A percentile compares a stretch with the other conserved stretches of the same genome.
Conservation (phyloP, 2,329 filamentous ascomycete genomes). For the Trichoderma cornu-damae region DNA sequence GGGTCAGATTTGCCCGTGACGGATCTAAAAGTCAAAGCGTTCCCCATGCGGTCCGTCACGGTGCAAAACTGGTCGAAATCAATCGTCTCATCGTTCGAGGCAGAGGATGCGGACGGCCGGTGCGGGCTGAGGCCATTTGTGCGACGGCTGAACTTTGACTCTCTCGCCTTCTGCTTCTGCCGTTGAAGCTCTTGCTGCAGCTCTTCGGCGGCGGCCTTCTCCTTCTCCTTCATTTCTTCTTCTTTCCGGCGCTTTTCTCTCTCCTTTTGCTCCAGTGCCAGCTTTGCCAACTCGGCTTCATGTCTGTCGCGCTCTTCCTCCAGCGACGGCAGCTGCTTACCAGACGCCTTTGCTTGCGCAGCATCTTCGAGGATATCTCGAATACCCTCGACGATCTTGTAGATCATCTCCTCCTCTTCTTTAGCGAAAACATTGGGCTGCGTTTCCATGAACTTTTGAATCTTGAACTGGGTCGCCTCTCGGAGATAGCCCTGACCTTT, state of each 20-base stretch:
- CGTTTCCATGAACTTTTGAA: constrained; percentile 59
- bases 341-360: constrained; percentile 68
- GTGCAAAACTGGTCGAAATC: constrained; percentile 64
- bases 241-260: constrained; percentile 49
- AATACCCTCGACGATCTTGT: constrained; percentile 62
- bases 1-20: constrained; percentile 66
- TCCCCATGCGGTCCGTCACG: constrained; percentile 58
- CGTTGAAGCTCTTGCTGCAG: constrained; percentile 67
- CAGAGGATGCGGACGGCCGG: constrained; percentile 28
- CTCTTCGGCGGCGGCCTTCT: constrained; percentile 64
- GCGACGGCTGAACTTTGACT: constrained; percentile 58
- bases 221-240: constrained; percentile 60
- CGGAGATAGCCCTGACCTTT: constrained; percentile 61
- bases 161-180: constrained; percentile 58
- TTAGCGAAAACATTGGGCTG: constrained; percentile 50
- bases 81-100: constrained; percentile 36
- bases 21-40: constrained; percentile 61
- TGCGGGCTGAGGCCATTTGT: constrained; percentile 33
- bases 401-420: constrained; percentile 55
- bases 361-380: constrained; percentile 80
- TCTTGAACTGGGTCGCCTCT: constrained; percentile 64
- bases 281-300: constrained; percentile 62
- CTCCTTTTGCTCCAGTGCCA: constrained; percentile 52
- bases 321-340: constrained; percentile 73
- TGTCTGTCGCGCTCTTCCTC: constrained; percentile 84